Evolutionary conservation across 2,329 filamentous ascomycete genomes (phyloP).

Genomic region (Spiromastix sp.): DNA sequence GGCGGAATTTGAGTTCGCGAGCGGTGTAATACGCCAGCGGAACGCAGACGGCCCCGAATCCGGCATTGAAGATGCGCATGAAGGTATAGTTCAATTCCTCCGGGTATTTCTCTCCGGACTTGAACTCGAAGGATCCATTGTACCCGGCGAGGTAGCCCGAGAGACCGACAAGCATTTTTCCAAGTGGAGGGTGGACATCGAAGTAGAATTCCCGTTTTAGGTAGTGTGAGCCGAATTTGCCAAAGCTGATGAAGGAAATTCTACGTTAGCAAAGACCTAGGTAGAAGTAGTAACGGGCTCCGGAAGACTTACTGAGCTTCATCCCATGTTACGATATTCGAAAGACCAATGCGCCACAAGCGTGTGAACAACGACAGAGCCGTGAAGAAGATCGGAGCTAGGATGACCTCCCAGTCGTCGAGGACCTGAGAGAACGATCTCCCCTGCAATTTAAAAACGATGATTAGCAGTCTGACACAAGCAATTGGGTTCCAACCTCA

Average conservation of each 20-base stretch:
- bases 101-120: slow-evolving; percentile 93
- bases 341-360: slow-evolving; percentile 58
- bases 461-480: background rate
- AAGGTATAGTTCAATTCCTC: slow-evolving; percentile 92
- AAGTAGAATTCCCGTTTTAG: slow-evolving; percentile 99
- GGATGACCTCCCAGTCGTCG: slow-evolving; percentile 52
- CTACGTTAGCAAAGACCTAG: slow-evolving; percentile 3
- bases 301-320: slow-evolving; percentile 54
- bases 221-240: slow-evolving; percentile 96
- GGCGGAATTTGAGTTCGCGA: slow-evolving; percentile 75
- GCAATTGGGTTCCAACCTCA: too few species aligned
- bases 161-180: slow-evolving; percentile 95
- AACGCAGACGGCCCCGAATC: slow-evolving; percentile 85
- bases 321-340: slow-evolving; percentile 65
- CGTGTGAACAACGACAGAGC: slow-evolving; percentile 55
- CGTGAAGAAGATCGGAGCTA: slow-evolving; percentile 55
- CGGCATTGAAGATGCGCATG: slow-evolving; percentile 95
- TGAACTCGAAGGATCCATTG: slow-evolving; percentile 99
- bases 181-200: slow-evolving; percentile 88
- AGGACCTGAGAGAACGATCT: slow-evolving; percentile 27
- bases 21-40: slow-evolving; percentile 94
- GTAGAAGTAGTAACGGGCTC: background rate
- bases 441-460: background rate
- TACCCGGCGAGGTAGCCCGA: slow-evolving; percentile 95
- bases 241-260: slow-evolving; percentile 26